Evolutionary conservation across 1,284 basidiomycete species (phyloP), one percentile per base, ranked within the genome.

Genomic region (Grifola frondosa): DNA sequence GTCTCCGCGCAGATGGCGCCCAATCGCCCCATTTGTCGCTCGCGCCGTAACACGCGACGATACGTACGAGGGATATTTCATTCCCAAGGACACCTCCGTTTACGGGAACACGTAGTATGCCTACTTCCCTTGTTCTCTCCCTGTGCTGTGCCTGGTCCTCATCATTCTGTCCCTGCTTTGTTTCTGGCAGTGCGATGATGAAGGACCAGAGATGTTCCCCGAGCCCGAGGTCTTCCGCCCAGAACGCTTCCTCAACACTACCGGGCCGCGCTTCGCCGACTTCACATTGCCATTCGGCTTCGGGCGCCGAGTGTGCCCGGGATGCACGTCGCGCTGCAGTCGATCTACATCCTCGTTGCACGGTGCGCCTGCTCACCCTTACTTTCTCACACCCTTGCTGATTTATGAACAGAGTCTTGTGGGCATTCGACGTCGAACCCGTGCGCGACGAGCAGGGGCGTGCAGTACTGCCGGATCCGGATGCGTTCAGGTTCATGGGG

Each of bases 261-360:
- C 55, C 15, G 49, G 70, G 40, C 64, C 67, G 11, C 55, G 67
- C 6, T 35, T 74, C 26, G 50, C 62, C 34, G 58, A 64, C 17
- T 73, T 73, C 46, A 67, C 71, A 8, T 66, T 75, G 26, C 69
- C 70, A 9, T 75, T 75, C 46, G 73, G 73, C 2, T 75, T 73
- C 37, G 73, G 73, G 15, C 55, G 73, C 9, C 60, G 74, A 15
- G 66, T 74, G 11, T 77, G 73, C 47, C 70, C 1, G 72, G 74
- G 1, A 65, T 68, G 64, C 67, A 75, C 42, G 61, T 76, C n/a
- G 74, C 68, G 2, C 56, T 56, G 22, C 71, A 73, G 49, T 71
- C 70, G 3, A 33, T 73, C 10, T 71, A 68, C 46, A 70, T 77
- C 48, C 65, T 67, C 47, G 56, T 73, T 12, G 59, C 70, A 1